Evolutionary conservation across 2,329 filamentous ascomycete species (phyloP), one percentile per base, ranked within the genome.

Genomic region (Phialophora verrucosa): DNA sequence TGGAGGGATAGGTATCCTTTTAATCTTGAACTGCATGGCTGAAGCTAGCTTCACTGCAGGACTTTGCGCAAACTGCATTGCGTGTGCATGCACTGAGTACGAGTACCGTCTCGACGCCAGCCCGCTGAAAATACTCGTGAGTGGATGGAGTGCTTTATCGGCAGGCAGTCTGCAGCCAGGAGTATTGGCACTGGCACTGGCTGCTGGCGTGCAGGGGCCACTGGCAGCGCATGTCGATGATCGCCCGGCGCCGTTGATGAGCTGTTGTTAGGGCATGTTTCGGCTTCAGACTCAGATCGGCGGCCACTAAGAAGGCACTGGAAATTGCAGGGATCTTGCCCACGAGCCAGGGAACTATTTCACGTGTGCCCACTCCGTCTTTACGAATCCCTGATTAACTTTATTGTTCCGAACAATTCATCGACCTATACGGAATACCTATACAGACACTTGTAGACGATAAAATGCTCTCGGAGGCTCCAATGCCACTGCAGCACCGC

Each of bases 251-350:
- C 32, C 31, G 31, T 47, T 63, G 57, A 51, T 27, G 49, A 51
- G 25, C 14, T 25, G 32, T 31, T 42, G 49, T 58, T 76, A 75
- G 20, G 76, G 57, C 49, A 66, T 68, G 65, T 70, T 71, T 72
- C 68, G 70, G 56, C 63, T 58, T 60, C 58, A 61, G 53, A 54
- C 59, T 35, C 64, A 23, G 64, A 55, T 50, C 49, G 25, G 23
- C 49, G 20, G 49, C 49, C 49, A 51, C 49, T 51, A 29, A 27
- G 49, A 23, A 51, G 11, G 49, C 49, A 20, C 25, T 51, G 49
- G 49, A 60, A 61, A 69, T 69, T 69, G 66, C 66, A 69, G 66
- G 66, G 66, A 66, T 68, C 20, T 29, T 29, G 49, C 49, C 49
- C 49, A 51, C 49, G 20, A 51, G 49, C 49, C 23, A 51, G 4